Conservation (phyloP, 176 grass and related monocot species). For the Puccinellia tenuiflora region DNA sequence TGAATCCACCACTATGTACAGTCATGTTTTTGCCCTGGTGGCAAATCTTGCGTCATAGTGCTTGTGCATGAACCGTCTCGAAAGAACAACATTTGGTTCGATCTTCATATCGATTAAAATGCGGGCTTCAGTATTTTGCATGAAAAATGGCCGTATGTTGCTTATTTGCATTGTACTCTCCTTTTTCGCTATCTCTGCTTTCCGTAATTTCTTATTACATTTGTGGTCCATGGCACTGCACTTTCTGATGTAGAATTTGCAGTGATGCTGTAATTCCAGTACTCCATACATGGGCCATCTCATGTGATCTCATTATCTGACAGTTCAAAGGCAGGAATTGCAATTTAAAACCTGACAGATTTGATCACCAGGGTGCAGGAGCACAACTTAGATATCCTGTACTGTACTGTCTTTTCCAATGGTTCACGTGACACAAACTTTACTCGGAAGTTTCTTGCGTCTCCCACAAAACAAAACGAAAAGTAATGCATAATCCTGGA, state of each 20-base stretch:
- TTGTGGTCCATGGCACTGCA: not conserved
- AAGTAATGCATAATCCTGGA: not conserved
- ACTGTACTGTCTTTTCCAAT: not conserved
- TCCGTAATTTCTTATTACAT: not conserved
- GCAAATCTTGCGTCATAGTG: not conserved
- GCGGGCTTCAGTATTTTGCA: not conserved
- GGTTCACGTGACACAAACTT: not conserved
- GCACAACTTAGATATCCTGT: not conserved
- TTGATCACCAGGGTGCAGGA: not conserved
- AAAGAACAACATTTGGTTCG: not conserved
- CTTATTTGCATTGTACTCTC: not conserved
- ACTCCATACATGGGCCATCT: not conserved
- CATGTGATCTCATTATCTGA: not conserved
- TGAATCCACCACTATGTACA: not conserved
- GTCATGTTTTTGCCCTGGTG: not conserved
- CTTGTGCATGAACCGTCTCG: not conserved
- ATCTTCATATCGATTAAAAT: not conserved
- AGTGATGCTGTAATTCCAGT: not conserved
- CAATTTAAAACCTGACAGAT: conserved; percentile 6
- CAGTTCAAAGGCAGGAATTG: not conserved
- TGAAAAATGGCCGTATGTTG: not conserved
- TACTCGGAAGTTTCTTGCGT: not conserved
- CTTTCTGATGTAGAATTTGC: not conserved
- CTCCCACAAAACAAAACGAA: not conserved
- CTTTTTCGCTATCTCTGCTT: not conserved